Evolutionary conservation across 2,329 filamentous ascomycete species (phyloP).

Genomic region (Podosphaera fusca): DNA sequence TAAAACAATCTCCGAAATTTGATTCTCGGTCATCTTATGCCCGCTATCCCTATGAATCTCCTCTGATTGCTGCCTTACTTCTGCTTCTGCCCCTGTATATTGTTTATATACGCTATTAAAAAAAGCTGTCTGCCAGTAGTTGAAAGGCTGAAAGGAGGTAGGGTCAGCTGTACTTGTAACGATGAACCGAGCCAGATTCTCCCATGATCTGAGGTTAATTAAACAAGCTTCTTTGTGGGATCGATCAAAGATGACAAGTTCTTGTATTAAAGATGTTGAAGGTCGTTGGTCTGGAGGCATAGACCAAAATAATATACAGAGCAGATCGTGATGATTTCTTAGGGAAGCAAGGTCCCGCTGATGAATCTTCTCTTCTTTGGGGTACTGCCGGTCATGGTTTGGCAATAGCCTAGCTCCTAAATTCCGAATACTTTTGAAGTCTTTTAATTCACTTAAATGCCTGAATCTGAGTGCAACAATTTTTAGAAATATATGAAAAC

Average conservation of each 20-base stretch:
- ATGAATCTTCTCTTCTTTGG: conserved; percentile 36
- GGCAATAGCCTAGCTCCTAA: conserved; percentile 37
- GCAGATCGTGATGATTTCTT: conserved; percentile 44
- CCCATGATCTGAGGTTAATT: conserved; percentile 40
- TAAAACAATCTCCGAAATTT: conserved; percentile 2
- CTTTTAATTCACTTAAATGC: conserved; percentile 23
- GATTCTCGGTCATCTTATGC: conserved; percentile 3
- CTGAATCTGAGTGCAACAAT: conserved; percentile 33
- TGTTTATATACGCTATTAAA: conserved; percentile 34
- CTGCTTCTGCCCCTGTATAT: conserved; percentile 19
- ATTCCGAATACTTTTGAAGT: conserved; percentile 34
- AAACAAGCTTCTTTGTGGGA: conserved; percentile 45
- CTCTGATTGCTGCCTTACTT: conserved; percentile 9
- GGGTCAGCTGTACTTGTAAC: conserved; percentile 22
- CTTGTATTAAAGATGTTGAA: conserved; percentile 29
- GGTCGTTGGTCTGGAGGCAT: conserved; percentile 31
- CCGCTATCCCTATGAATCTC: neutral
- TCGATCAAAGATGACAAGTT: conserved; percentile 31
- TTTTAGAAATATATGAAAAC: conserved; percentile 46
- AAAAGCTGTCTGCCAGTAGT: conserved; percentile 31
- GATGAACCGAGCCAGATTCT: conserved; percentile 35
- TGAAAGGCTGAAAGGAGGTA: conserved; percentile 25
- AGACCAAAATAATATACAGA: conserved; percentile 43
- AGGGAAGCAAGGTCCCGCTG: conserved; percentile 38
- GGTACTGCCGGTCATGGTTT: conserved; percentile 40